Evolutionary conservation across 2,329 filamentous ascomycete genomes (phyloP), one percentile per base, ranked within the genome.

Genomic region (Pleurostoma richardsiae): DNA sequence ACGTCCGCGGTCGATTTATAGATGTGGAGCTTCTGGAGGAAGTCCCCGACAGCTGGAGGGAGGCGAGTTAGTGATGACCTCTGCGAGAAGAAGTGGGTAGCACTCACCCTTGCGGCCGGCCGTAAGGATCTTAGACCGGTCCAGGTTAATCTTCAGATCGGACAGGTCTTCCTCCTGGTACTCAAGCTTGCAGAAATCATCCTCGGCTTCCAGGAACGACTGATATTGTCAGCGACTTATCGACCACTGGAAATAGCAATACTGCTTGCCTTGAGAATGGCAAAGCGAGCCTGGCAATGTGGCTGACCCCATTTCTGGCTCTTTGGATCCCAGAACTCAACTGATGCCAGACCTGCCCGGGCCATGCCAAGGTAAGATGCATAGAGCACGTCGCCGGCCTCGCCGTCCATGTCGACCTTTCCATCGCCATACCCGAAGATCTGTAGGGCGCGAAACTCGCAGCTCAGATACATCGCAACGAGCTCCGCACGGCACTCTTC

Each of bases 281-380:
- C 88, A 70, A 90, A 96, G 8, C 91, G 86, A 27, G 90, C 91
- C 68, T 95, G 90, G 69, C 90, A 95, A 63, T 96, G 90, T 53
- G 87, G 80, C 67, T 96, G 91, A 6, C 91, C 91, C 91, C 91
- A 96, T 71, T 95, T 96, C 54, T 83, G 77, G 57, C 79, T 84
- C 71, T 91, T 91, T 5, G 90, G 90, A 59, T 96, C 90, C 90
- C 90, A 97, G 76, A 94, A 90, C 64, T 97, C 92, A 27, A 97
- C 77, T 1, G 91, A 87, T 5, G 84, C 81, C 40, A 99, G 75
- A 50, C 94, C 94, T n/a, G 90, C 90, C 36, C 91, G 83, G 10
- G 94, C 94, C 92, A 99, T 97, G 55, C 85, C 83, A 7, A 99
- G 79, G 65, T 97, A 99, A 3, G 87, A 85, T 0, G 85, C 83